Conservation (phyloP, 1,139 yeast species). For the Debaryomycetaceae sp. region DNA sequence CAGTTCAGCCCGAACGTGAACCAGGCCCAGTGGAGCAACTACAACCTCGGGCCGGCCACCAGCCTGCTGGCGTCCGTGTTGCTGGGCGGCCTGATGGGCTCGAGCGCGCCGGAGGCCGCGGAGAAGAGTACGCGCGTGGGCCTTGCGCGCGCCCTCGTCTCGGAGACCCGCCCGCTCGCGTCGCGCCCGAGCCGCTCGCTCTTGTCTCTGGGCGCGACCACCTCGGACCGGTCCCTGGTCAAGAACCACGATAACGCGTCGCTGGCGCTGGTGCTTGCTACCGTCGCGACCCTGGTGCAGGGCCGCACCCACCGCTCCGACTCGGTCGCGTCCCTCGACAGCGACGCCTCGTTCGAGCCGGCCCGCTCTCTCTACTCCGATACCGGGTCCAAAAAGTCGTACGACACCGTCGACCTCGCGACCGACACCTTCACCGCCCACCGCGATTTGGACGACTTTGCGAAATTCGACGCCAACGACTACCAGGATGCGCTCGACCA, state of each 20-base stretch:
- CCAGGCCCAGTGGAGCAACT: not conserved
- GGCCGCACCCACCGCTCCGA: slow-evolving; percentile 22
- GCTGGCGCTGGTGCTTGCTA: slow-evolving; percentile 4
- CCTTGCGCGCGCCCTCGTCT: slow-evolving; percentile 31
- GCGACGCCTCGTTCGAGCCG: slow-evolving; percentile 9
- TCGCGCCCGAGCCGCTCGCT: slow-evolving; percentile 11
- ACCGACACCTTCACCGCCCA: slow-evolving; percentile 10
- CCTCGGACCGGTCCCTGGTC: slow-evolving; percentile 11
- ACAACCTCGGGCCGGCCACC: not conserved
- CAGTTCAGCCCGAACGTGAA: not conserved
- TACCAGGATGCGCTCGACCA: slow-evolving; percentile 47
- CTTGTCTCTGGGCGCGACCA: too few species aligned
- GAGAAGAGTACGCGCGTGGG: slow-evolving; percentile 20
- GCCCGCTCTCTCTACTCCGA: slow-evolving; percentile 17
- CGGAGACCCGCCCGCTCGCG: slow-evolving; percentile 18
- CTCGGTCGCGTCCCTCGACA: slow-evolving; percentile 2
- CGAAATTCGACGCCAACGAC: slow-evolving; percentile 30
- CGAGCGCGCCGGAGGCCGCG: not conserved
- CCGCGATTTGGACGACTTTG: slow-evolving; percentile 9
- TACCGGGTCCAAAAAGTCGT: slow-evolving; percentile 24
- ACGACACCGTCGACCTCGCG: slow-evolving; percentile 16
- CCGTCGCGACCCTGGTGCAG: slow-evolving; percentile 12
- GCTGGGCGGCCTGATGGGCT: too few species aligned
- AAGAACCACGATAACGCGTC: slow-evolving; percentile 17
- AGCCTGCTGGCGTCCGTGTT: not conserved